Conservation (phyloP, 805 yeast genomes). For the Komagataella kurtzmanii region DNA sequence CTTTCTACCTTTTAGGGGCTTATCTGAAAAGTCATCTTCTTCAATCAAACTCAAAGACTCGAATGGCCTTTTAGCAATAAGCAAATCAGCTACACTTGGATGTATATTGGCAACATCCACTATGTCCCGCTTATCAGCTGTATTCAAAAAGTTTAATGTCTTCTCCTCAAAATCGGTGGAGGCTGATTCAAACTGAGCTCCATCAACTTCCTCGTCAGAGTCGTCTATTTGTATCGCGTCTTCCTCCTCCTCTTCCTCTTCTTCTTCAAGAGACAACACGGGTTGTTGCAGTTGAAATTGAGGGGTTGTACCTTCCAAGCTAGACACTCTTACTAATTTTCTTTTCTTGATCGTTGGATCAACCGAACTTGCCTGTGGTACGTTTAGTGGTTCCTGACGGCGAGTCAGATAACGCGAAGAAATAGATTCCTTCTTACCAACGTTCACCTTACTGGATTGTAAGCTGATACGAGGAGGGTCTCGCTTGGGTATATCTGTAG, state of each 20-base stretch:
- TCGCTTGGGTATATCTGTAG: not conserved
- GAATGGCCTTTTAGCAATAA: constrained; percentile 66
- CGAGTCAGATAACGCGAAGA: not conserved
- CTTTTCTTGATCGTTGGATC: not conserved
- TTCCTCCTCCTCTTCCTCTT: constrained; percentile 6
- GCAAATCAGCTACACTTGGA: constrained; percentile 46
- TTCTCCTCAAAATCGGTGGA: constrained; percentile 40
- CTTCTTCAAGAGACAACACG: not conserved
- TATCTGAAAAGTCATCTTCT: constrained; percentile 32
- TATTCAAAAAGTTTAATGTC: constrained; percentile 65
- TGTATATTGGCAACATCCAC: constrained; percentile 68
- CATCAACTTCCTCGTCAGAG: constrained; percentile 27
- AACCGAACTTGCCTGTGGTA: not conserved
- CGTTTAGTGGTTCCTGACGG: not conserved
- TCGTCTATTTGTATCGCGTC: constrained; percentile 28
- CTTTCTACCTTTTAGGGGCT: constrained; percentile 19
- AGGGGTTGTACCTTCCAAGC: not conserved
- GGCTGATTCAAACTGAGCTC: not conserved
- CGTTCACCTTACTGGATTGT: not conserved
- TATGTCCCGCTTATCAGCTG: constrained; percentile 61
- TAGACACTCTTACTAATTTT: not conserved
- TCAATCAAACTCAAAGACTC: constrained; percentile 43
- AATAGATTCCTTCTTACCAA: not conserved
- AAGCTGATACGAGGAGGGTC: not conserved
- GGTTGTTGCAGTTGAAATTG: not conserved